Conservation (phyloP, 306 rosid genomes). For the Citrullus amarus region DNA sequence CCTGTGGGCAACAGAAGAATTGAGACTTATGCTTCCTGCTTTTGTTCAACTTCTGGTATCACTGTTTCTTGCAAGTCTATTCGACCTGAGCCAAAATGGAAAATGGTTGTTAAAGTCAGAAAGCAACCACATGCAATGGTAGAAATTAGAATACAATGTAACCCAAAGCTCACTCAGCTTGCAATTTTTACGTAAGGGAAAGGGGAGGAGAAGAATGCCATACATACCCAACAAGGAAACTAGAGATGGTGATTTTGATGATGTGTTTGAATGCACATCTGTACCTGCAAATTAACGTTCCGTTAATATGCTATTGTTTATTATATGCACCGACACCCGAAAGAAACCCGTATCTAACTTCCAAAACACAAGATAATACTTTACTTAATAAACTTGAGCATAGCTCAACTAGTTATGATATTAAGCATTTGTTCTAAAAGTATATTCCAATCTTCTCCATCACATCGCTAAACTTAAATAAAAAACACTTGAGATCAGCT, state of each 20-base stretch:
- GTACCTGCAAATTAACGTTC: constrained; percentile 35
- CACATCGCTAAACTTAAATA: background rate
- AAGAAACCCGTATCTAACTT: background rate
- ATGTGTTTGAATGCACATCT: constrained; percentile 45
- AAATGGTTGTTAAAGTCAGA: background rate
- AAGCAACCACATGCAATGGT: too few relatives aligned
- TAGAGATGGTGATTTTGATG: constrained; percentile 56
- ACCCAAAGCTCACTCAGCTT: background rate
- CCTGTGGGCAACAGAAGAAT: background rate
- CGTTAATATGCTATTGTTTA: background rate
- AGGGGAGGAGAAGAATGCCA: constrained; percentile 5
- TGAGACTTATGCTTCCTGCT: constrained; percentile 29
- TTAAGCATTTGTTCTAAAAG: background rate
- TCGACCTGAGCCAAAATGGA: constrained; percentile 40
- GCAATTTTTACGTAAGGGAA: background rate
- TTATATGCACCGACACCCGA: background rate
- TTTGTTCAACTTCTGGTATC: constrained; percentile 66
- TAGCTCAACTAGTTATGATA: background rate
- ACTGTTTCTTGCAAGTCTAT: constrained; percentile 68
- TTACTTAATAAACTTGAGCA: background rate
- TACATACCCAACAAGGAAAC: constrained; percentile 89
- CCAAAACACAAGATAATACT: background rate
- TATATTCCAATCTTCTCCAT: background rate
- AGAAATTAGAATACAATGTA: background rate
- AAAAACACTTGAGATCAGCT: background rate